phyloP scores from a whole-genome alignment of 352 stramenopile species.

The Phytophthora foliorum region DNA sequence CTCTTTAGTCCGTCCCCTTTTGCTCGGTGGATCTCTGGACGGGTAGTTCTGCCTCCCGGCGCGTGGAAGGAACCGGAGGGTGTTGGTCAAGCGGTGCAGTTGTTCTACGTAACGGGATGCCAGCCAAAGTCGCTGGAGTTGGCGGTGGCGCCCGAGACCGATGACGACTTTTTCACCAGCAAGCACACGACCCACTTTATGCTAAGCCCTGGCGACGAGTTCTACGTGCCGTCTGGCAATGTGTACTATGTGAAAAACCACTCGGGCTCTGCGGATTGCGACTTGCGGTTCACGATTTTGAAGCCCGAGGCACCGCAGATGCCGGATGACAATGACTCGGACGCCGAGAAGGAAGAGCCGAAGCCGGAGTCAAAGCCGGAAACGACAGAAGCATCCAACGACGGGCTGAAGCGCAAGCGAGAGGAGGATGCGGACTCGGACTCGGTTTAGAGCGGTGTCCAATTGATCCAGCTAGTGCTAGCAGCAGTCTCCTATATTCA shows the following conservation, averaged over 20 bases:
- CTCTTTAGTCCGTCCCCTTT: constrained; percentile 71
- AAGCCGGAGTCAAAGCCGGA: constrained; percentile 19
- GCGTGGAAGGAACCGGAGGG: constrained; percentile 97
- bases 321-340: constrained; percentile 32
- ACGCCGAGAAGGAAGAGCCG: constrained; percentile 30
- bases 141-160: constrained; percentile 68
- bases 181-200: constrained; percentile 95
- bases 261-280: constrained; percentile 82
- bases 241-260: constrained; percentile 98
- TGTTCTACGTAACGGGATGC: constrained; percentile 94
- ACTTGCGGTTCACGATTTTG: constrained; percentile 97
- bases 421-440: constrained; percentile 22
- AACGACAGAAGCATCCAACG: constrained; percentile 14
- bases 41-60: constrained; percentile 91
- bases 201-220: constrained; percentile 95
- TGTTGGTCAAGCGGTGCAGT: constrained; percentile 93
- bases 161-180: constrained; percentile 90
- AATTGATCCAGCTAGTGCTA: background rate
- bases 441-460: background rate
- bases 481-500: constrained; percentile 17
- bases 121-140: constrained; percentile 89
- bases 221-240: constrained; percentile 97
- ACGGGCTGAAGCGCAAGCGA: constrained; percentile 39
- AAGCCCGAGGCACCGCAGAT: constrained; percentile 58
- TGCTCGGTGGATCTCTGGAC: constrained; percentile 92